Conservation (phyloP, 73 alveolate species). For the Paramecium biaurelia region DNA sequence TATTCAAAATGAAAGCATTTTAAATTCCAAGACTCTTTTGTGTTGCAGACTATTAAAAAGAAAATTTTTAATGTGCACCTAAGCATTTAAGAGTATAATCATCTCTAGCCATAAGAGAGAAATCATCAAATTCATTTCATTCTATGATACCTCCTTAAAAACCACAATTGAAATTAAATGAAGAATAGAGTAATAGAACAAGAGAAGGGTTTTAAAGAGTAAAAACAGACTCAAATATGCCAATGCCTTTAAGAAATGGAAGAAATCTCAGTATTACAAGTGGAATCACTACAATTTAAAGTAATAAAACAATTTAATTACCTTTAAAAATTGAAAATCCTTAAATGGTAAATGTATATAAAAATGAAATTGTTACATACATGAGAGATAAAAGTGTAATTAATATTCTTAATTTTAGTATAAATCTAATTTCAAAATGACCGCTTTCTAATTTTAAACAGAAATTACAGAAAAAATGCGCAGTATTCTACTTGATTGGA, state of each 20-base stretch:
- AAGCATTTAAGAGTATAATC: background rate
- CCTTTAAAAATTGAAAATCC: background rate
- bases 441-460: conserved; percentile 49
- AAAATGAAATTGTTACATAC: conserved; percentile 8
- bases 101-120: conserved; percentile 15
- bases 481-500: conserved; percentile 84
- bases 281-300: background rate
- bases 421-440: background rate
- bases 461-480: conserved; percentile 86
- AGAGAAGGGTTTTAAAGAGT: conserved; percentile 16
- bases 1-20: conserved; percentile 16
- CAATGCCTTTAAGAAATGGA: conserved; percentile 21
- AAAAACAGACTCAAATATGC: conserved; percentile 33
- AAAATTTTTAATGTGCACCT: background rate
- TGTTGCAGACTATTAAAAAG: conserved; percentile 14
- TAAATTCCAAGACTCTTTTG: background rate
- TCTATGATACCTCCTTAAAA: background rate
- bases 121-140: conserved; percentile 29
- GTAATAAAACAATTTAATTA: background rate
- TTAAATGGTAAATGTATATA: background rate
- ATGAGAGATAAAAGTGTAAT: conserved; percentile 19
- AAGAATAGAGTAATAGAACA: background rate
- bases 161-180: background rate
- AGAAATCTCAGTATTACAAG: conserved; percentile 42
- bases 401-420: background rate